Base-by-base conservation (phyloP, 2,329 filamentous ascomycete genomes). In the Trichoderma gracile region DNA sequence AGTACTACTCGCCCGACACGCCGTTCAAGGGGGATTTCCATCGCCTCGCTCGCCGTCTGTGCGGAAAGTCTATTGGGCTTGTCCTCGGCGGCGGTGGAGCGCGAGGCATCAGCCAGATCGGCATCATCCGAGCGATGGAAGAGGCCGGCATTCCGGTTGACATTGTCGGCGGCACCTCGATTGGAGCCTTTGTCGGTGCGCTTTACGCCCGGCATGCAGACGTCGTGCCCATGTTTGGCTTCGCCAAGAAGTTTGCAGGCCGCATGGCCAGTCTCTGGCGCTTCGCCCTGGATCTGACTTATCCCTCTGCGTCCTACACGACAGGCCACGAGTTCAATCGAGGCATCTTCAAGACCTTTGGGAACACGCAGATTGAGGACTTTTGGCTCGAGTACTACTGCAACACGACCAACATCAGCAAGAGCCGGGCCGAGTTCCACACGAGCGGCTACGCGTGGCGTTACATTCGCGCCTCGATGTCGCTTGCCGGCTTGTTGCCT, bases 181-280 rank as follows among this genome's bases (percentile, higher is more conserved):
- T 99, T 63, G 95, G 95, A 17, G 87, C 94, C 1, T 98, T 99
- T 74, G 93, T 98, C 61, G 95, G 96, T 8, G 95, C 92, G 1
- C 81, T 99, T 1, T 99, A 99, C 75, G 95, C 96, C 1, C 91
- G 94, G 64, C 95, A 99, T 74, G 95, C 94, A 10, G 96, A 99
- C 73, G 89, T 97, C 1, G 94, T 99, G 5, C 95, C 95, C 14
- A 97, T 98, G 85, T 97, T 96, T 72, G 95, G 95, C 0, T 86
- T 96, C 52, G 93, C 93, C 15, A 99, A 99, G 84, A 97, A 97
- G 75, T 99, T 99, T 75, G 87, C 95, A 0, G 93, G 95, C 5
- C 90, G 96, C n/a, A 99, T 99, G 96, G 92, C 92, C 50, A 98
- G 94, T 77, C 92, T 98, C 79, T 99, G 95, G 95, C 88, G 95